Evolutionary conservation across 768 basidiomycete genomes (phyloP), one percentile per base, ranked within the genome.

Genomic region (Termitomyces sp.): DNA sequence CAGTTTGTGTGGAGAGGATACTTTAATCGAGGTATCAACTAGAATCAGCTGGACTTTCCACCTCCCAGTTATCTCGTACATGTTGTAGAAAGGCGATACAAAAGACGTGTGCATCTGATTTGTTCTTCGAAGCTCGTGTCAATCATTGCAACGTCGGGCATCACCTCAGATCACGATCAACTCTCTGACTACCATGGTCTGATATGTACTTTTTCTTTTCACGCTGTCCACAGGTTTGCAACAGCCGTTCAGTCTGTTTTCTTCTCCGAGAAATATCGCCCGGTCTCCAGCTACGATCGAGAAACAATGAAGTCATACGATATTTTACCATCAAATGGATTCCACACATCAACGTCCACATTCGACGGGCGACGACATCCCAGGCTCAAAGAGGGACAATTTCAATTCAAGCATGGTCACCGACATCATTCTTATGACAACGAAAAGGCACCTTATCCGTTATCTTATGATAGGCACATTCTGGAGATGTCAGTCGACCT

Each of bases 381-480:
- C 13, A 62, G 73, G 49, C 70, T 65, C 56, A 86, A 80, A 66
- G 85, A 88, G 65, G 77, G 73, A 53, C 79, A 78, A 46, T 88
- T 87, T 64, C 63, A 78, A 40, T 65, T 70, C 60, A 87, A 85
- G 62, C 66, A 85, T 62, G 88, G 88, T 43, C 80, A 79, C 44
- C 76, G 75, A 51, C 84, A 86, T 56, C 89, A 90, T 65, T 75
- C 80, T 16, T 85, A 84, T 63, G 84, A 85, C 57, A 77, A 76
- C 36, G 86, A 88, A 66, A 89, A 91, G 71, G 89, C 86, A 2
- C 89, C 88, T 2, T 91, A 91, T 72, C 89, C 89, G 1, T 64
- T 88, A 35, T 85, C 82, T 23, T 91, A 89, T 66, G 84, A 89
- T 65, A 77, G 76, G 48, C 71, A 83, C 40, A 73, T 88, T 51